Evolutionary conservation across 352 stramenopile genomes (phyloP), one percentile per base, ranked within the genome.

Genomic region (Blastocystis sp.): DNA sequence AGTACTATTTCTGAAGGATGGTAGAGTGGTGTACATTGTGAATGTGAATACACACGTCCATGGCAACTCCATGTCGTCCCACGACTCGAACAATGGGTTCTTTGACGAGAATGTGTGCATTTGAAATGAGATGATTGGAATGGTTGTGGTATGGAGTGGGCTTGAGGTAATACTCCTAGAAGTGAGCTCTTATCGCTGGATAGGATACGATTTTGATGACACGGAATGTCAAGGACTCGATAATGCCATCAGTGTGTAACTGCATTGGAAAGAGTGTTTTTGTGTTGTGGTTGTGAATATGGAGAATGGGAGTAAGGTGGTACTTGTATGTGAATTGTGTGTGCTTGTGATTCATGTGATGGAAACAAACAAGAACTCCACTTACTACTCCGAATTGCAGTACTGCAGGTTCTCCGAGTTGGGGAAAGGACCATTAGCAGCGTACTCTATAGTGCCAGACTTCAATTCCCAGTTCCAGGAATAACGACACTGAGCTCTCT

Each of bases 21-120:
- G 3, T 0, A 62, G 17, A 48, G 23, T 21, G 19, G 34, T 19
- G 0, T 41, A 81, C 71, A 65, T 84, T 34, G 43, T 84, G 74
- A 67, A 84, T 67, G 66, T 84, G 74, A 17, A 84, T 56, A 52
- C 74, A 84, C 9, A 84, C 69, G 53, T 84, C 74, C 0, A 56
- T 17, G 14, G 19, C 21, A 28, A 11, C n/a, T 38, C 21, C n/a
- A 38, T 69, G 34, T 61, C 74, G 19, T 11, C 74, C 74, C 53
- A 84, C 43, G 28, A 84, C 17, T n/a, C 74, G 74, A 67, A 84
- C 53, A 11, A 84, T 69, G 5, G 74, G 74, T 45, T 84, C 53
- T 28, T 52, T 41, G 45, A 84, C 28, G 45, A 69, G 52, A 56
- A 76, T 71, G 4, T 14, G 38, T 17, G 5, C 14, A 14, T 56